Conservation (phyloP, 306 rosid genomes). For the Oemleria cerasiformis region DNA sequence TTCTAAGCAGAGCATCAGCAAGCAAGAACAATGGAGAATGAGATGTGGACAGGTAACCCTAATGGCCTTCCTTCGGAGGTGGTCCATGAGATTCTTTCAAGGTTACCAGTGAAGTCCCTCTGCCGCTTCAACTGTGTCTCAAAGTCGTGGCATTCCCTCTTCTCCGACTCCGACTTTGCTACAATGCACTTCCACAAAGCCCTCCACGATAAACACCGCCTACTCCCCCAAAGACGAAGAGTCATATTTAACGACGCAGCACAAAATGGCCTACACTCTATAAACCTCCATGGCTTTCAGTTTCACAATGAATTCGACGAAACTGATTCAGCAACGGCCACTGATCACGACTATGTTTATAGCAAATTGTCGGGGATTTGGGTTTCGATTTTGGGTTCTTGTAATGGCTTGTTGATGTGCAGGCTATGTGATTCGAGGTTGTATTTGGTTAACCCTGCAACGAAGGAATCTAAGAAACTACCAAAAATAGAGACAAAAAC, state of each 20-base stretch:
- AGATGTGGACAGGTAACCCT: not conserved
- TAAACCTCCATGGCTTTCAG: not conserved
- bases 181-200: not conserved
- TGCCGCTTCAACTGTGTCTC: not conserved
- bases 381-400: not conserved
- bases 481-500: not conserved
- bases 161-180: not conserved
- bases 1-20: no score
- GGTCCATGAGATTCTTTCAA: not conserved
- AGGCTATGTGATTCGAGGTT: not conserved
- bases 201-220: not conserved
- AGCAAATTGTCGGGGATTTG: not conserved
- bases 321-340: not conserved
- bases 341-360: not conserved
- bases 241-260: not conserved
- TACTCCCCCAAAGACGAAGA: not conserved
- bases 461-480: not conserved
- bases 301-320: not conserved
- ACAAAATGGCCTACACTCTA: not conserved
- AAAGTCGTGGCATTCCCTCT: not conserved
- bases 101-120: not conserved
- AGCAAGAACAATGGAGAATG: not conserved
- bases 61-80: not conserved
- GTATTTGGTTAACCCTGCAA: conserved; percentile 1
- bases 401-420: not conserved